Conservation (phyloP, 768 basidiomycete species). For the Suillus decipiens region DNA sequence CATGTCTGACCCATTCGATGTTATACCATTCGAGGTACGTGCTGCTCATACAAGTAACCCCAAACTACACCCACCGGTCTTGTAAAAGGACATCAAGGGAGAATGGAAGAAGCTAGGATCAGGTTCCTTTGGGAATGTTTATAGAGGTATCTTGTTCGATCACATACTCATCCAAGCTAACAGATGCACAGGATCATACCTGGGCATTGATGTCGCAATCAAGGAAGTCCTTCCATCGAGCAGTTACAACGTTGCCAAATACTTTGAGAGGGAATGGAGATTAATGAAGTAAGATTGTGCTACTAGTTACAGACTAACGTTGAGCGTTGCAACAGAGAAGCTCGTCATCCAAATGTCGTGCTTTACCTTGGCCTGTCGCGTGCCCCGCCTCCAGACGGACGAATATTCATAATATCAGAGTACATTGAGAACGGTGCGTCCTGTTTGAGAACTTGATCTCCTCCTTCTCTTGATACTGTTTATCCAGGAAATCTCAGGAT, state of each 20-base stretch:
- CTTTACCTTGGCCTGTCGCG: constrained; percentile 89
- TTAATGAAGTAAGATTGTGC: constrained; percentile 72
- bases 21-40: constrained; percentile 81
- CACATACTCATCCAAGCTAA: constrained; percentile 17
- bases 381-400: constrained; percentile 73
- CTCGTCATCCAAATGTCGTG: constrained; percentile 90
- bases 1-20: constrained; percentile 78
- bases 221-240: constrained; percentile 93
- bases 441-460: neutral
- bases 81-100: constrained; percentile 75
- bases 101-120: constrained; percentile 88
- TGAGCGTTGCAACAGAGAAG: constrained; percentile 50
- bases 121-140: constrained; percentile 93
- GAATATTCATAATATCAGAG: constrained; percentile 95
- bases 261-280: constrained; percentile 98
- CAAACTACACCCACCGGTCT: constrained; percentile 11
- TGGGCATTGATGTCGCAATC: constrained; percentile 95
- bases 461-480: neutral
- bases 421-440: constrained; percentile 80
- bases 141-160: constrained; percentile 58
- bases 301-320: constrained; percentile 8
- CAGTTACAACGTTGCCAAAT: constrained; percentile 94
- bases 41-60: neutral
- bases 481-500: constrained; percentile 69
- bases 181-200: constrained; percentile 66